Evolutionary conservation across 2,329 filamentous ascomycete genomes (phyloP), one percentile per base, ranked within the genome.

Genomic region (Allantophomopsis cytisporea): DNA sequence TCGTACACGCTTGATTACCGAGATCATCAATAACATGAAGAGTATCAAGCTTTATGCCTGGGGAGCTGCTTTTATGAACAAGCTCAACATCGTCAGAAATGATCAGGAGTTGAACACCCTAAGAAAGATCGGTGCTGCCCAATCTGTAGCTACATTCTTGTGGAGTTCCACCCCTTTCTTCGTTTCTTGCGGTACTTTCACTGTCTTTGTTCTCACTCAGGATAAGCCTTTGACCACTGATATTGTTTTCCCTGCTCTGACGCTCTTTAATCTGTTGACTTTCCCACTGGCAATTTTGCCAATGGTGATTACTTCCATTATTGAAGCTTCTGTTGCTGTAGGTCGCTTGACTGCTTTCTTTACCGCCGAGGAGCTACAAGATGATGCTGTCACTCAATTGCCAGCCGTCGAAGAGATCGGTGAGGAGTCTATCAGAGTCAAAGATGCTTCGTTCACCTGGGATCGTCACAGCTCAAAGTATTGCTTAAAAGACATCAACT

Each of bases 21-120:
- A 98, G 60, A 98, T 98, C 48, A 69, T 98, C 54, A 95, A 93
- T 68, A 96, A 96, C 63, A 98, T 98, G 84, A 98, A 98, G 68
- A 94, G 87, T 56, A 91, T 98, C 66, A 98, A 98, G 65, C 74
- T 98, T 15, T 98, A 95, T 58, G 91, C 91, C 21, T 98, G 91
- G 91, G 89, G 88, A 23, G 82, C 80, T 21, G 89, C 91, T 12
- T 98, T 98, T 57, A 94, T 95, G 80, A 91, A 87, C 61, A 94
- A 94, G 62, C 76, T 98, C 43, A 96, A 91, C 62, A 83, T 84
- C 58, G 87, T 98, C 44, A 79, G 91, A 60, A 98, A 98, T 61
- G 91, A 98, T 53, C 76, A 86, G 51, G 91, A 98, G 61, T 68
- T 98, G 40, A 91, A 91, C 65, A 98, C 93, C 18, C 71, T 98